Percentiles rank a stretch among this genome's conserved stretches.
phyloP scores from a whole-genome alignment of 2,329 filamentous ascomycete species.

The Xylariaceae sp. region DNA sequence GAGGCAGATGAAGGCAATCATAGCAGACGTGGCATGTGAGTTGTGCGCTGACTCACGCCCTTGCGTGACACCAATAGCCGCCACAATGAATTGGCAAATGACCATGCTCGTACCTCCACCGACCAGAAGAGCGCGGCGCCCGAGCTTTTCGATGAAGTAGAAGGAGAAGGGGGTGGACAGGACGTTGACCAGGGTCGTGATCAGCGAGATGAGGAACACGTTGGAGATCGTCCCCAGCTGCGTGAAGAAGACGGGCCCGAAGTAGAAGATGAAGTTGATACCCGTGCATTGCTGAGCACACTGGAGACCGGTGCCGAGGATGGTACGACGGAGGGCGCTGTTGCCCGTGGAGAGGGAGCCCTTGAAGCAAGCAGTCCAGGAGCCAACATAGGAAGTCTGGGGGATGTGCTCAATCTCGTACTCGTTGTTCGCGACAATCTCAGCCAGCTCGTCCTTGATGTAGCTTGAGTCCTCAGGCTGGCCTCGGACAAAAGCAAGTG shows the following conservation, averaged over 20 bases:
- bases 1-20: conserved; percentile 74
- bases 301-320: conserved; percentile 30
- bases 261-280: conserved; percentile 75
- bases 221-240: conserved; percentile 60
- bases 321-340: conserved; percentile 53
- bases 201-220: conserved; percentile 66
- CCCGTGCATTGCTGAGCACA: conserved; percentile 37
- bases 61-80: conserved; percentile 49
- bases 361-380: conserved; percentile 57
- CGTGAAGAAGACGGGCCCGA: conserved; percentile 67
- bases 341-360: conserved; percentile 52
- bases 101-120: conserved; percentile 68
- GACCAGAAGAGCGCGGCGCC: conserved; percentile 65
- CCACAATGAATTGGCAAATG: conserved; percentile 66
- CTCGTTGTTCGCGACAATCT: conserved; percentile 70
- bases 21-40: conserved; percentile 36
- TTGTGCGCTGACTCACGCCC: conserved; percentile 30
- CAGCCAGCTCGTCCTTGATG: conserved; percentile 65
- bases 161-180: conserved; percentile 68
- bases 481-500: conserved; percentile 59
- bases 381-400: conserved; percentile 49
- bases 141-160: conserved; percentile 65
- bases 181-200: conserved; percentile 75
- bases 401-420: conserved; percentile 62
- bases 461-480: conserved; percentile 61